phyloP scores from a whole-genome alignment of 768 basidiomycete species.

The Tylopilus felleus region DNA sequence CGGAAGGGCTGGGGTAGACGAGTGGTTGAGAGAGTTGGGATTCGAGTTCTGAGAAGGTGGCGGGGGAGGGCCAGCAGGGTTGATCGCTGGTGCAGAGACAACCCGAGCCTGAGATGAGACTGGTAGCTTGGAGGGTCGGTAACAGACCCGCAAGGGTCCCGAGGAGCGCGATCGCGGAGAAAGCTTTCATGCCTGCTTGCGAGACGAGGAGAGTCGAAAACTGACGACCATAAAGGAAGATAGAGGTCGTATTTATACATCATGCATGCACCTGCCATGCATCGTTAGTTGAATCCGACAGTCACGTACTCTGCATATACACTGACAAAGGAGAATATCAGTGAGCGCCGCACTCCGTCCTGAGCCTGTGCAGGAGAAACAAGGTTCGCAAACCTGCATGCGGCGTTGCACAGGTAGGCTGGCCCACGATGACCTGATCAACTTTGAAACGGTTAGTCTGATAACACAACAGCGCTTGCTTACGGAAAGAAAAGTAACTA shows the following conservation, averaged over 20 bases:
- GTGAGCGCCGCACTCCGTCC: too few relatives aligned
- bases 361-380: too few relatives aligned
- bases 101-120: background rate
- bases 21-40: conserved; percentile 27
- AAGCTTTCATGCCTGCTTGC: background rate
- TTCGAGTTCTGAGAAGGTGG: background rate
- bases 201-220: background rate
- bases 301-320: too few relatives aligned
- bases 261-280: background rate
- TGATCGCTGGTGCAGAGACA: background rate
- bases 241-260: background rate
- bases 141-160: background rate
- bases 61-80: too few relatives aligned
- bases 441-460: too few relatives aligned
- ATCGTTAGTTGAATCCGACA: too few relatives aligned
- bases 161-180: background rate
- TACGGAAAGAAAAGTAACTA: too few relatives aligned
- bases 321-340: too few relatives aligned
- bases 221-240: background rate
- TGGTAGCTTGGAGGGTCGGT: background rate
- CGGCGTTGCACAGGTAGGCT: too few relatives aligned
- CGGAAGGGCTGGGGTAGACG: conserved; percentile 39
- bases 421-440: too few relatives aligned
- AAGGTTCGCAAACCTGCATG: too few relatives aligned
- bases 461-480: too few relatives aligned